Base-by-base conservation (phyloP, 257 asterid species). In the Lycium barbarum region DNA sequence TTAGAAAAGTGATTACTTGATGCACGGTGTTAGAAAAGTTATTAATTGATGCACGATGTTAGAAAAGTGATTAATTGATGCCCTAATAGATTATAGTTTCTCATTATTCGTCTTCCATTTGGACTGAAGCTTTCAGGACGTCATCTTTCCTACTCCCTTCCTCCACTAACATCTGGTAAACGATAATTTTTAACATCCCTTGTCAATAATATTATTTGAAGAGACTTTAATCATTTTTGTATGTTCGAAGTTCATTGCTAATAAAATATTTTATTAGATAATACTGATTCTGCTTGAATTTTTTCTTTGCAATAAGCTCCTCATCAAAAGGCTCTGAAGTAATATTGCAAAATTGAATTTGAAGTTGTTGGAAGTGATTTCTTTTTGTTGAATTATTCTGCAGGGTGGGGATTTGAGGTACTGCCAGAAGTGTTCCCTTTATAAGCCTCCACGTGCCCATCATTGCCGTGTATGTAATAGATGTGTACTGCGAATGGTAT, bases 391-490 rank as follows among this genome's bases (percentile, higher is more conserved):
- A 45, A 59, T 79, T 79, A 51, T 79, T 87, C 58, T 92, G 93
- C 94, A 96, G 98, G 97, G 97, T 85, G 97, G 98, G 70, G 95
- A 93, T 83, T 90, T 93, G 88, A 92, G 99, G 88, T 96, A 90
- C 89, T 96, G 99, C 89, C 98, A 96, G 79, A 96, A 96, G 92
- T 96, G 98, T 84, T 88, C 92, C 11, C 94, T 88, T 86, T 88
- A 93, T 87, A 96, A 96, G 93, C 99, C 99, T 78, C 98, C 98
- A 20, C 94, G 98, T 35, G 95, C 99, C 47, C 98, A 96, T 87
- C 99, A 96, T 87, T 96, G 99, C 82, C 95, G 98, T 85, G 85
- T 93, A 67, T 96, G 98, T 74, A 95, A 95, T 81, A 91, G 94
- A 89, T 96, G 99, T 87, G 98, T 96, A 84, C 84, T 96, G 89